Evolutionary conservation across 2,329 filamentous ascomycete genomes (phyloP), one percentile per base, ranked within the genome.

Genomic region (Colletotrichum musae): DNA sequence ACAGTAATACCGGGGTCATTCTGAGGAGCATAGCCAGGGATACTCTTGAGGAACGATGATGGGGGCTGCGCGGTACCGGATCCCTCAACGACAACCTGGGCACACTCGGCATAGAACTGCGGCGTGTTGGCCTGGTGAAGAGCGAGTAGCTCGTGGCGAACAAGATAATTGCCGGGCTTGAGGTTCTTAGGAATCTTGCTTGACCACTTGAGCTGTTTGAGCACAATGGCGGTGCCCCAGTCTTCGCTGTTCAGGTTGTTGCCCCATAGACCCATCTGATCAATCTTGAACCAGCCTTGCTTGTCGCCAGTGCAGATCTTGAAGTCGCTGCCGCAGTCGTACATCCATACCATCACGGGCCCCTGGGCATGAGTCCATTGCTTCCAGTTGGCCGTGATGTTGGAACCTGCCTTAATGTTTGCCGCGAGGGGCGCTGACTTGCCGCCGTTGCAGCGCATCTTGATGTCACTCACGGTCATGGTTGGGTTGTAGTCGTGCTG

Each of bases 311-410:
- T 82, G 74, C 86, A 88, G 43, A 80, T 76, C 13, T 76, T 77
- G 76, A 87, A 87, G 58, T 80, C 82, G 43, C 81, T 80, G 3
- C 83, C 75, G 65, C 81, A 81, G 75, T 82, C 75, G 80, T 86
- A 86, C 75, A 86, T 75, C 84, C 84, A 89, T 2, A 89, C 87
- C 82, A 89, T 86, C 48, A 89, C 85, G 16, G 87, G 87, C 1
- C 87, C 87, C 74, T 89, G 87, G 64, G 82, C 77, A 74, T 89
- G 87, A 0, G 87, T 89, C 87, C 87, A 89, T 75, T 89, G 87
- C 47, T 77, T 75, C 86, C 86, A 88, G 72, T 83, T 77, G 16
- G 86, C 84, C 10, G 83, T 84, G 60, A 89, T 78, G 52, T 79
- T 82, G 18, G 77, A 73, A 43, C 87, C 87, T 5, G 87, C 85